Base-by-base conservation (phyloP, 768 basidiomycete genomes). In the Leucosporidium scottii region DNA sequence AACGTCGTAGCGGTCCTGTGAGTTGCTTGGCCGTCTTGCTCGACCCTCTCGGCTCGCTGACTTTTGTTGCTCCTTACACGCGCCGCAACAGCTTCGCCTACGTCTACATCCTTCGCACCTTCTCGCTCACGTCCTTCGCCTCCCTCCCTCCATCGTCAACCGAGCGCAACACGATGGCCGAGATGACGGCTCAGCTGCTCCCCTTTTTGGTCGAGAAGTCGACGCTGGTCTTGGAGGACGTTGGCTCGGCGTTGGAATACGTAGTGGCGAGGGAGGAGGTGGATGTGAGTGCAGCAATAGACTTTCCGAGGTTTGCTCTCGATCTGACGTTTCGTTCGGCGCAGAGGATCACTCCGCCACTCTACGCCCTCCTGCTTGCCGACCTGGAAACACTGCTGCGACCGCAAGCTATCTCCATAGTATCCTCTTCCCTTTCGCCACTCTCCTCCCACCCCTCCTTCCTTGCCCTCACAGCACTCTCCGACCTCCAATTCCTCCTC, bases 1-100 rank as follows among this genome's bases (percentile, higher is more conserved):
- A 72, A 69, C 47, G 27, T 69, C 21, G 67, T 66, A 17, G 65
- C 71, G 1, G 67, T 72, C 12, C 62, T 72, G 71, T 69, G 27
- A n/a, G 71, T 67, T 18, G n/a, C n/a, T n/a, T n/a, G n/a, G n/a
- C n/a, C n/a, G n/a, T n/a, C n/a, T n/a, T n/a, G n/a, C n/a, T 2
- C 31, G 12, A 0, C 27, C 5, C 2, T 7, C 10, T 23, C 27
- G 18, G n/a, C 28, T 25, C 12, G 28, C 64, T 59, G 34, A 61
- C 36, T 20, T 56, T 10, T 34, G 34, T 10, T 34, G 5, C 10
- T 10, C 12, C 48, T 28, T 23, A 27, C 12, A 12, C n/a, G 34
- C 15, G 6, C 1, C 0, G 13, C n/a, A 20, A 34, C 63, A 73
- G 72, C 0, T 64, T 73, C 56, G 72, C 68, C 25, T 73, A 73